A percentile compares a stretch with the other conserved stretches of the same genome.
Evolutionary conservation across 2,329 filamentous ascomycete genomes (phyloP).

Genomic region (Aspergillus eucalypticola): DNA sequence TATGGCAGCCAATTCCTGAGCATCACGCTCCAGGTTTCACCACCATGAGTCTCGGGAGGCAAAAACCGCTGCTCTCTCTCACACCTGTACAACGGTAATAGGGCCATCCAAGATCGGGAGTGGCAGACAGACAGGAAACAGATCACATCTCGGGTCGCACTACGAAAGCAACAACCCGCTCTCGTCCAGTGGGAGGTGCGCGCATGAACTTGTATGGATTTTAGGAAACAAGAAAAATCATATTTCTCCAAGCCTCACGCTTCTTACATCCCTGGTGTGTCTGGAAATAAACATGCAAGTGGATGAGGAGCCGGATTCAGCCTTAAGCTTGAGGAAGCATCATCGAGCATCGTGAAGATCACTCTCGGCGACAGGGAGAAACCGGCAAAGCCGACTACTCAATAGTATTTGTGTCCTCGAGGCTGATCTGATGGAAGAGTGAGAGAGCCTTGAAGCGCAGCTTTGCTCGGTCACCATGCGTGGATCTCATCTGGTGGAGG

Average conservation of each 20-base stretch:
- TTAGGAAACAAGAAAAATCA: neutral
- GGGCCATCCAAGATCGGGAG: slow-evolving; percentile 3
- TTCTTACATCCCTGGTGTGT: slow-evolving; percentile 12
- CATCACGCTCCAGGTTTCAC: slow-evolving; percentile 7
- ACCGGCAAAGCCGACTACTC: neutral
- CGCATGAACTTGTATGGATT: neutral
- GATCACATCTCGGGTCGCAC: slow-evolving; percentile 19
- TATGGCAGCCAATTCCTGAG: slow-evolving; percentile 5
- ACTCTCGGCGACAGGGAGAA: neutral
- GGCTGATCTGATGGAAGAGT: too few species aligned
- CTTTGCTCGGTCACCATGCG: slow-evolving; percentile 3
- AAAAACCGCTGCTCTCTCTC: neutral
- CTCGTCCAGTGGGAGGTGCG: neutral
- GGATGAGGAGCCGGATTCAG: neutral
- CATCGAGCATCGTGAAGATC: neutral
- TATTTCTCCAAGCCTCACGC: neutral
- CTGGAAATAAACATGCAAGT: neutral
- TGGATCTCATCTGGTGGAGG: slow-evolving; percentile 3
- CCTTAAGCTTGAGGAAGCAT: neutral
- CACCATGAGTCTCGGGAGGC: neutral
- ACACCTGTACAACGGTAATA: slow-evolving; percentile 18
- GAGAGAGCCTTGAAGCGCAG: neutral
- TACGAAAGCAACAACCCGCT: slow-evolving; percentile 3
- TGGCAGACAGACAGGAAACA: slow-evolving; percentile 14
- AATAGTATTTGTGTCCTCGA: neutral